Evolutionary conservation across 2,329 filamentous ascomycete species (phyloP).

Genomic region (Thyridium curvatum): DNA sequence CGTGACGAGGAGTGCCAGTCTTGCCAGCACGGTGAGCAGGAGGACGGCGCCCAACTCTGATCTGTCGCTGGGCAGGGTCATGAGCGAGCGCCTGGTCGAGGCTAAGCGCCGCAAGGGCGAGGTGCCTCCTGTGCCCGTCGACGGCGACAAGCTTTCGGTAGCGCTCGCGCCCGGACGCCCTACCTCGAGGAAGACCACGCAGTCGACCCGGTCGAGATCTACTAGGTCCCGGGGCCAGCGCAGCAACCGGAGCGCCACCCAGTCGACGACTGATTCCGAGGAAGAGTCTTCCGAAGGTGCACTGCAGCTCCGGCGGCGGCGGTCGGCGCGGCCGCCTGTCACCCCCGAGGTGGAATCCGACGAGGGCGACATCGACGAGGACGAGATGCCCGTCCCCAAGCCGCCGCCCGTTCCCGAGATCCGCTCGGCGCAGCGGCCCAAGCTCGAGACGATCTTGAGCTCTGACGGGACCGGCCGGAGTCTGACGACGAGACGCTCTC

Average conservation of each 20-base stretch:
- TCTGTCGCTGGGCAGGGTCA: conserved; percentile 32
- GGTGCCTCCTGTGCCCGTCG: conserved; percentile 16
- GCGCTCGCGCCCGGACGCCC: conserved; percentile 12
- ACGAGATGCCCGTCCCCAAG: conserved; percentile 5
- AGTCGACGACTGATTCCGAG: conserved; percentile 19
- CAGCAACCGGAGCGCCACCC: conserved; percentile 12
- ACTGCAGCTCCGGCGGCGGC: conserved; percentile 3
- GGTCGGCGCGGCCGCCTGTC: conserved; percentile 5
- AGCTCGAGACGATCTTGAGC: conserved; percentile 40
- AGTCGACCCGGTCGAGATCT: conserved; percentile 14
- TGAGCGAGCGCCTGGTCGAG: conserved; percentile 38
- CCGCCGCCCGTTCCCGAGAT: conserved; percentile 12
- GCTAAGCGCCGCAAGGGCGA: conserved; percentile 39
- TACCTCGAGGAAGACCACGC: conserved; percentile 12
- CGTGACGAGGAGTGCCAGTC: conserved; percentile 56
- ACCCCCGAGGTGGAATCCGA: conserved; percentile 20
- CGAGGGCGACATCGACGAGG: conserved; percentile 22
- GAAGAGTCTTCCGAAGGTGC: conserved; percentile 1
- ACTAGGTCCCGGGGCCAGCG: conserved; percentile 12
- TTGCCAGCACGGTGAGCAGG: conserved; percentile 43
- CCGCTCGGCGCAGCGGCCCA: conserved; percentile 33
- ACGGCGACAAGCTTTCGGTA: conserved; percentile 11
- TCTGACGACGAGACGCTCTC: neutral
- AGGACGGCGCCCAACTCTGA: conserved; percentile 17
- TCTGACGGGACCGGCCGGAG: conserved; percentile 21